Evolutionary conservation across 495 filamentous ascomycete species (phyloP), one percentile per base, ranked within the genome.

Genomic region (Penicillium dipodomyicola): DNA sequence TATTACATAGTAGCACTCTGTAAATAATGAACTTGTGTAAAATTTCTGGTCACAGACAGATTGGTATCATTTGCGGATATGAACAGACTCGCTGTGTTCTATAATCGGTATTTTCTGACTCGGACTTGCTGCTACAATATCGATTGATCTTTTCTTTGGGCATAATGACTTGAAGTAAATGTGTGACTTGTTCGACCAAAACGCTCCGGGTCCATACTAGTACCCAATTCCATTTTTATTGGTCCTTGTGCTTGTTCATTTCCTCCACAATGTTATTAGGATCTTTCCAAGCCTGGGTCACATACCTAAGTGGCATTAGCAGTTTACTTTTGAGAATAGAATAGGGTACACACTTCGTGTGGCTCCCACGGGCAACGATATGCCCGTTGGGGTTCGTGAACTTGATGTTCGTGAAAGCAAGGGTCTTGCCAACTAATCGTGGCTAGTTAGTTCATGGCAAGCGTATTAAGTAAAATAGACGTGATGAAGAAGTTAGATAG

Each of bases 311-410:
- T 8, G 29, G 22, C n/a, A 60, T 66, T 44, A 61, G 51, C 29
- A 49, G 19, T 33, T 20, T 17, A 23, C 11, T 41, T 10, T 3
- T 9, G 22, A 1, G 3, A 14, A 35, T 19, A 40, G 10, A 12
- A 39, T 41, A 23, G 40, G 23, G 10, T 41, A 76, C 84, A 68
- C 66, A 96, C 90, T 98, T 98, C 9, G 94, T 97, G 76, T 98
- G 94, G 62, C 93, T 97, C 22, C 94, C 94, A 57, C 92, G 76
- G 3, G 94, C 94, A 37, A 92, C 82, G 23, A 96, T 61, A 30
- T 96, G 82, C 11, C 88, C 85, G 58, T 89, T 83, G n/a, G 66
- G 64, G 62, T 96, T 92, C 27, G 70, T 78, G 70, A 98, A 97
- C 12, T 77, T 79, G 57, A 97, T 87, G 3, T 78, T 86, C 1